Evolutionary conservation across 306 rosid genomes (phyloP), one percentile per base, ranked within the genome.

Genomic region (Quercus robur): DNA sequence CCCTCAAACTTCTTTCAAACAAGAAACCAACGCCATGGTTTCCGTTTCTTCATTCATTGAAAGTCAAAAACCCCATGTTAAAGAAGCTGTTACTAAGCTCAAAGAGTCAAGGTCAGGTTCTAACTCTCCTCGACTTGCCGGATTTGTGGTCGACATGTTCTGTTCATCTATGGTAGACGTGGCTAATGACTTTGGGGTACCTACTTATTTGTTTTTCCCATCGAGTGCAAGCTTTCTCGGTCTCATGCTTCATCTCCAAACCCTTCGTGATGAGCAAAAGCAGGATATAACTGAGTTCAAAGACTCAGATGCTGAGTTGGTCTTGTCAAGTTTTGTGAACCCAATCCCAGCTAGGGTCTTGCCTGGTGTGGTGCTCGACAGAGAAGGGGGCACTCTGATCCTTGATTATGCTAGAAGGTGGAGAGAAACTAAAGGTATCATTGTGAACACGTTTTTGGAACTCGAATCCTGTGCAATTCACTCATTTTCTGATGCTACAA

Each of bases 81-180:
- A 25, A 78, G 25, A 82, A 71, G 80, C 63, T 5, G 81, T 84
- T 19, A 41, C 80, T 41, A 54, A 77, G 20, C 85, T 77, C 68
- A 13, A 54, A 17, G 3, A 18, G 25, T 58, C 74, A 19, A 9
- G 63, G 52, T 55, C 77, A 3, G 56, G 10, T 28, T 41, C 79
- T 6, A 81, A 76, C 74, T 80, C 56, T 6, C 67, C 84, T 0
- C 59, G 56, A 25, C 85, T 91, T 9, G 87, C 86, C 13, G 94
- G 89, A 3, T 86, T 92, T n/a, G 81, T 92, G 13, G 35, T 92
- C 1, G 94, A 92, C 88, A 85, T 90, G 93, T 83, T 89, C 74
- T 92, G 86, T 58, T 78, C 90, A 1, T 4, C 83, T 46, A 79
- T 90, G 88, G 81, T 79, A 4, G 92, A 92, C 18, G 85, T 87